Base-by-base conservation (phyloP, 176 grass and related monocot species). In the Eragrostis curvula region DNA sequence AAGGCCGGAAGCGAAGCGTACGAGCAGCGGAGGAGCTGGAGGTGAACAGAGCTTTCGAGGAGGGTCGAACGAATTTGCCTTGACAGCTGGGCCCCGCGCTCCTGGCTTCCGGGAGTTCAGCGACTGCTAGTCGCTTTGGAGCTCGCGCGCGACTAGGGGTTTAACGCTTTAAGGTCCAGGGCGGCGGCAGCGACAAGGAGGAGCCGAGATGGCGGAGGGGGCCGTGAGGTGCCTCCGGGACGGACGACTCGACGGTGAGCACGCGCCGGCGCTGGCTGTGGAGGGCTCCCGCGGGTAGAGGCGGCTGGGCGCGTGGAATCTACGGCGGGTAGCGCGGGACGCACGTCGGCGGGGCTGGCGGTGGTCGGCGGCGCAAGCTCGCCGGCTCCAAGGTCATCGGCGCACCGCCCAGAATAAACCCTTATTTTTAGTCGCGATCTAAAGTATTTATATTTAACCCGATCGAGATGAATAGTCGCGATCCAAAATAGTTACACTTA, bases 231-330 rank as follows among this genome's bases (percentile, higher is more conserved):
- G 52, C 55, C 79, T 94, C 44, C 82, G 87, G 47, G 89, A 89
- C 29, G 92, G 92, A 3, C 85, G 87, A 14, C 74, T 94, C 6
- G 92, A 94, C 1, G 92, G 92, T 0, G 89, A 94, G 84, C 89
- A 94, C 48, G 87, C 89, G 2, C 87, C 89, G 5, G 78, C 87
- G 24, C 81, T 94, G 51, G 53, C 77, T 39, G 68, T 94, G 53
- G 84, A 79, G 45, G 89, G 83, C 30, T 85, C 89, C 30, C 3
- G 32, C 32, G 32, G 32, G 32, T 36, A 36, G 32, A 36, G 32
- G 32, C 32, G 32, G 32, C 32, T 36, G 32, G 32, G 32, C 32
- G 32, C 32, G 32, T 36, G 32, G 32, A 36, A 36, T 36, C 32
- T 36, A 36, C 32, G 32, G 32, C 32, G 32, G 32, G 32, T 36